These are phyloP conservation scores for Ogataea ganodermae DNA, from an alignment of 805 yeast species.

Conservation along the genomic window DNA sequence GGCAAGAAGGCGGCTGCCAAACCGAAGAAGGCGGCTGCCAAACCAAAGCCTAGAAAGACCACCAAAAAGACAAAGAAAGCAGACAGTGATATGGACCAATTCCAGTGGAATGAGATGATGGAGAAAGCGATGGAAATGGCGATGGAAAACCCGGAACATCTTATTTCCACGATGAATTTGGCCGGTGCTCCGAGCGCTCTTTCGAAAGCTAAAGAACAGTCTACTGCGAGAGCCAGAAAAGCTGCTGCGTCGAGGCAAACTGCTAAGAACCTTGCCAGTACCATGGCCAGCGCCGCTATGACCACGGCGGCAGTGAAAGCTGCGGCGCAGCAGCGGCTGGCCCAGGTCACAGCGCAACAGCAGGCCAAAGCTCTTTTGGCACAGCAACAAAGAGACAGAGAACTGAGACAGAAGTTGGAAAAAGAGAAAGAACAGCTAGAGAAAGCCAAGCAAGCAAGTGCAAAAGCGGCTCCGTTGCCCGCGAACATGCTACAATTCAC, in stretches of 20 bases:
- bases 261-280: constrained; percentile 8
- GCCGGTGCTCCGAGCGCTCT: constrained; percentile 9
- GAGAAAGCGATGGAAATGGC: constrained; percentile 80
- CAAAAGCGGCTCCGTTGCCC: constrained; percentile 11
- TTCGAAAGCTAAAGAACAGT: constrained; percentile 3
- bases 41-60: constrained; percentile 8
- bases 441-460: constrained; percentile 1
- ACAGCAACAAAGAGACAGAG: constrained; percentile 23
- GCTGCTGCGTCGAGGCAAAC: constrained; percentile 8
- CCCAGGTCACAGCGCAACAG: constrained; percentile 28
- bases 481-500: constrained; percentile 19
- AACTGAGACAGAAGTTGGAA: constrained; percentile 16
- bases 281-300: constrained; percentile 27
- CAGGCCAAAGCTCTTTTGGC: constrained; percentile 19
- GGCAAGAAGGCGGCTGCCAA: not conserved
- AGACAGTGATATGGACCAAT: constrained; percentile 50
- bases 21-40: constrained; percentile 9
- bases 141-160: constrained; percentile 55
- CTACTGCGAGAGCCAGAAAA: constrained; percentile 3
- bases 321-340: constrained; percentile 27
- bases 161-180: constrained; percentile 39
- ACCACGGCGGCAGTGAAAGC: constrained; percentile 25
- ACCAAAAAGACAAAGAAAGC: constrained; percentile 11
- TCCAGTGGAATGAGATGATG: constrained; percentile 66
- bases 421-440: constrained; percentile 11